Conservation (phyloP, 371 early-diverging fungal species). For the Syncephalastrum racemosum region DNA sequence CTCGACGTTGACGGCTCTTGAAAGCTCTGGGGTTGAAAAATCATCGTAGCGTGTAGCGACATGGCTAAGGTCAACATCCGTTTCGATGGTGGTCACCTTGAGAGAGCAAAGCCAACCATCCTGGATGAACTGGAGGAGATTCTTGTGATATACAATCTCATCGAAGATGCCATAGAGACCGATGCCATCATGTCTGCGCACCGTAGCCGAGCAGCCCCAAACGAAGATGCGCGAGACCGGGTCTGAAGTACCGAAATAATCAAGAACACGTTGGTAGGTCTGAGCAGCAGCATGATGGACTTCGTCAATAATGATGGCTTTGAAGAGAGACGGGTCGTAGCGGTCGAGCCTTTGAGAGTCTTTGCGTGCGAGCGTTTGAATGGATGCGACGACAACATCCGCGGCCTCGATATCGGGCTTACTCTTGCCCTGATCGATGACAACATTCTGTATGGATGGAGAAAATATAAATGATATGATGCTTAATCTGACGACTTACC, state of each 20-base stretch:
- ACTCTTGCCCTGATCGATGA: slow-evolving; percentile 66
- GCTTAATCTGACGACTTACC: slow-evolving; percentile 26
- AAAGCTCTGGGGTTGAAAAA: slow-evolving; percentile 57
- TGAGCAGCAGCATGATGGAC: slow-evolving; percentile 91
- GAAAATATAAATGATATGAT: slow-evolving; percentile 2
- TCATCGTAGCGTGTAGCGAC: slow-evolving; percentile 60
- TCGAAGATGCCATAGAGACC: slow-evolving; percentile 71
- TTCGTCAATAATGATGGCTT: slow-evolving; percentile 90
- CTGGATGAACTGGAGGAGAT: slow-evolving; percentile 80
- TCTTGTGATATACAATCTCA: slow-evolving; percentile 71
- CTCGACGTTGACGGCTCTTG: slow-evolving; percentile 63
- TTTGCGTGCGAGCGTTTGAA: slow-evolving; percentile 68
- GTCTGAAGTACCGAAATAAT: slow-evolving; percentile 62
- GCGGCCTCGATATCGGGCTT: slow-evolving; percentile 53
- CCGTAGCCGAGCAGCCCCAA: slow-evolving; percentile 95
- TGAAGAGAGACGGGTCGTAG: slow-evolving; percentile 78
- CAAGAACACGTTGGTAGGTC: slow-evolving; percentile 70
- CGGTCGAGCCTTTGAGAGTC: slow-evolving; percentile 52
- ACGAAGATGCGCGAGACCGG: slow-evolving; percentile 58
- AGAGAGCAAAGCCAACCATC: slow-evolving; percentile 76
- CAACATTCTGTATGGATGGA: slow-evolving; percentile 41
- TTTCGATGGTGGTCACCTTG: slow-evolving; percentile 64
- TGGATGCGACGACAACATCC: slow-evolving; percentile 80
- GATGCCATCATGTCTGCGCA: slow-evolving; percentile 83
- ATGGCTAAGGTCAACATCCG: slow-evolving; percentile 53